Conservation (phyloP, 768 basidiomycete genomes). For the Clitopilus hobsonii region DNA sequence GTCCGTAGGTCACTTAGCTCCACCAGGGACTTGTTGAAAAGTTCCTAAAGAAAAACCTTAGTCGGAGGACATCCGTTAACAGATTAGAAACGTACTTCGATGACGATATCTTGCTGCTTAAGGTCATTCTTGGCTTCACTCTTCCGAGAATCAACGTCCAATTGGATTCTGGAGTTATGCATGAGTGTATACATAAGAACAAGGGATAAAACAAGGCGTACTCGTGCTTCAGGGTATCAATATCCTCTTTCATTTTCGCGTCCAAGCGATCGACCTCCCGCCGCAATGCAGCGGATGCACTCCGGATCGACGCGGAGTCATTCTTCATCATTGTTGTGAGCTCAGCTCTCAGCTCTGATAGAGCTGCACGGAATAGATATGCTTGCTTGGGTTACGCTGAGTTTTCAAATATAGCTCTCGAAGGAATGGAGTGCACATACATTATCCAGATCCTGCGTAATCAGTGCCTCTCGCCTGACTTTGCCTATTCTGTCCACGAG, state of each 20-base stretch:
- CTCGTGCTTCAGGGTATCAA: constrained; percentile 90
- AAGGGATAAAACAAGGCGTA: constrained; percentile 38
- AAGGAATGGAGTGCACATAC: constrained; percentile 36
- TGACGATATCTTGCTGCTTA: constrained; percentile 78
- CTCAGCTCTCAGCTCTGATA: constrained; percentile 87
- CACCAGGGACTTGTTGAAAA: constrained; percentile 72
- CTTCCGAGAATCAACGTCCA: constrained; percentile 93
- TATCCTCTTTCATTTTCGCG: constrained; percentile 91
- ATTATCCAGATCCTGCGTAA: constrained; percentile 77
- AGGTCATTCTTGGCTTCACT: constrained; percentile 83
- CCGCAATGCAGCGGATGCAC: constrained; percentile 70
- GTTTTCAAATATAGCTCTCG: not conserved
- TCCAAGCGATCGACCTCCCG: constrained; percentile 83
- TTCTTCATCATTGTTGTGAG: constrained; percentile 78
- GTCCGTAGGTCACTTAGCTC: constrained; percentile 75
- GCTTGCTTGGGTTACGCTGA: constrained; percentile 62
- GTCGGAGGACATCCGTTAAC: not conserved
- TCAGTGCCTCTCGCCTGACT: constrained; percentile 68
- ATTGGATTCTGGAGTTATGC: constrained; percentile 66
- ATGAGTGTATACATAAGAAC: not conserved
- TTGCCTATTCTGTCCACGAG: constrained; percentile 72
- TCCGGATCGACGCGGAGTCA: constrained; percentile 78
- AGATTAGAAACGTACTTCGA: constrained; percentile 53
- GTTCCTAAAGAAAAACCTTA: constrained; percentile 40
- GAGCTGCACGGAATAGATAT: constrained; percentile 89